Conservation (phyloP, 192 early-diverging fungal genomes). For the Coemansia sp. region DNA sequence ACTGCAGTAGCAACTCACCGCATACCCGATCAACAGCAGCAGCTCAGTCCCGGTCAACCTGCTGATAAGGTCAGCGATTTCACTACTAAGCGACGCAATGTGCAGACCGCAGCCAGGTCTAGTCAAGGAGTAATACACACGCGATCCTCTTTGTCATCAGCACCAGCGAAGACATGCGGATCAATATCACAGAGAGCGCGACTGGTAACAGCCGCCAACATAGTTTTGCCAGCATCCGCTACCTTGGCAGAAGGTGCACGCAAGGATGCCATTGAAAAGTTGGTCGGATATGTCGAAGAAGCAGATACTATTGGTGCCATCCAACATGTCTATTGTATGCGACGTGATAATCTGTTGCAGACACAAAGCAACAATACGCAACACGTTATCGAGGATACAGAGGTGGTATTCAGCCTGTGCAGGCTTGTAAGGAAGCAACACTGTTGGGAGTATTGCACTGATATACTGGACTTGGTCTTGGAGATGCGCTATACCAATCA, state of each 20-base stretch:
- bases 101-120: background rate
- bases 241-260: background rate
- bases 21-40: background rate
- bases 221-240: background rate
- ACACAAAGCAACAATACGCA: conserved; percentile 3
- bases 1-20: background rate
- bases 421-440: conserved; percentile 8
- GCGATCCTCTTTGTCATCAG: background rate
- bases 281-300: background rate
- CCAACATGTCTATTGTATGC: conserved; percentile 13
- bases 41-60: background rate
- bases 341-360: conserved; percentile 2
- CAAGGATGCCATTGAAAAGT: conserved; percentile 3
- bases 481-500: conserved; percentile 11
- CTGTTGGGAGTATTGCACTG: conserved; percentile 32
- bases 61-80: background rate
- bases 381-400: conserved; percentile 20
- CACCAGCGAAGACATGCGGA: background rate
- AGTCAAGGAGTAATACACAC: background rate
- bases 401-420: conserved; percentile 15
- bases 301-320: conserved; percentile 14
- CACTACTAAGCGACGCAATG: background rate
- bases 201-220: background rate
- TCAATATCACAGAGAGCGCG: background rate
- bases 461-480: conserved; percentile 26